Evolutionary conservation across 306 rosid species (phyloP).

Genomic region (Oxytropis ochrocephala): DNA sequence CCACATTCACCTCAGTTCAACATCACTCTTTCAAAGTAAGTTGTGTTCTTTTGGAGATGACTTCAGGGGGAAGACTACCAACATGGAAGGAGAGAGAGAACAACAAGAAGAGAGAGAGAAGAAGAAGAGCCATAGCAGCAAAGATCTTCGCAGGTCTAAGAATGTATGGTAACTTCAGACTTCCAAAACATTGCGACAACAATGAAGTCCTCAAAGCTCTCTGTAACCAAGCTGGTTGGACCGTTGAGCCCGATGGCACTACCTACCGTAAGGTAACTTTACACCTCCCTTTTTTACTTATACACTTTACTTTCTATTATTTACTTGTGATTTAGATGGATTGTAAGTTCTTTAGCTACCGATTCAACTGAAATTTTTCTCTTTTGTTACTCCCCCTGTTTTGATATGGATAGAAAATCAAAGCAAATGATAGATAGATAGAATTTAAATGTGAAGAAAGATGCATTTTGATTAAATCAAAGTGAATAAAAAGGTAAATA

Average conservation of each 20-base stretch:
- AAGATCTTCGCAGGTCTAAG: slow-evolving; percentile 92
- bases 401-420: no score
- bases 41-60: slow-evolving; percentile 39
- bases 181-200: slow-evolving; percentile 96
- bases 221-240: slow-evolving; percentile 90
- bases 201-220: slow-evolving; percentile 95
- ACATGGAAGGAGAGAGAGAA: slow-evolving; percentile 97
- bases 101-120: slow-evolving; percentile 90
- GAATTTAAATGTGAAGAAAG: no score
- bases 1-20: background rate
- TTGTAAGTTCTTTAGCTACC: no score
- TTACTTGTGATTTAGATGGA: no score
- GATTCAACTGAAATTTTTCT: no score
- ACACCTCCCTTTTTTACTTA: background rate
- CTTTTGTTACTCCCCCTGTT: no score
- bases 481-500: no score
- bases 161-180: slow-evolving; percentile 80
- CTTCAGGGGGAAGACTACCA: slow-evolving; percentile 77
- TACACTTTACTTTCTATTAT: no score
- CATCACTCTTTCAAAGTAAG: background rate
- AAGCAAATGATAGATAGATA: no score
- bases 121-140: slow-evolving; percentile 88
- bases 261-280: slow-evolving; percentile 78
- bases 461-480: no score
- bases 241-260: slow-evolving; percentile 88